Base-by-base conservation (phyloP, 352 stramenopile genomes). In the Pythium vanterpoolii region DNA sequence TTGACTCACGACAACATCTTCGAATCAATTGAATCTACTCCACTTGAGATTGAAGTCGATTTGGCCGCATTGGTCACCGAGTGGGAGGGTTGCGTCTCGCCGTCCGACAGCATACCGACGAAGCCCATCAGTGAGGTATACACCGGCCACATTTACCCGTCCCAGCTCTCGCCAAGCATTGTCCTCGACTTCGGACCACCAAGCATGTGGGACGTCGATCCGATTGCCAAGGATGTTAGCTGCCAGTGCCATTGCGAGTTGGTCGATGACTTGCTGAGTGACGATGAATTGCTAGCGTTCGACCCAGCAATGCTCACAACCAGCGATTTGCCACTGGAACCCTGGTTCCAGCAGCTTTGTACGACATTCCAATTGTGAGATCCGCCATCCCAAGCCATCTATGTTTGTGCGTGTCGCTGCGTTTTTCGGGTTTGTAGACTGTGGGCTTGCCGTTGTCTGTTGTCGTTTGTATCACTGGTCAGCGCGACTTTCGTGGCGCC, bases 101-200 rank as follows among this genome's bases (percentile, higher is more conserved):
- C 42, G 19, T 2, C 14, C 16, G 42, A 26, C 24, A 14, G n/a
- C n/a, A n/a, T 16, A 18, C 24, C 42, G 4, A 8, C 26, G 2
- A 56, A 45, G 16, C 21, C 44, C 24, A 27, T 9, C 14, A 30
- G 42, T 48, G 42, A 48, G n/a, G 42, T 28, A 48, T 3, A 48
- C 42, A 48, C 4, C 42, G 34, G 2, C 42, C 16, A 30, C 24
- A 48, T 24, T 26, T 13, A 26, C 28, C 33, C 14, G 5, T 34
- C 49, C 3, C 44, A 53, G 9, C 31, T 28, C 23, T 44, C 68
- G 1, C 71, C 68, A 2, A 44, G 54, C 6, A 33, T 85, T 24
- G 44, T 78, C 1, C 71, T 87, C 30, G 75, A 89, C 58, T 87
- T 86, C 54, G 79, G 76, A 24, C 58, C 75, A 3, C 74, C 76